phyloP scores from a whole-genome alignment of 2,329 filamentous ascomycete species.

The Epichloe sp. region DNA sequence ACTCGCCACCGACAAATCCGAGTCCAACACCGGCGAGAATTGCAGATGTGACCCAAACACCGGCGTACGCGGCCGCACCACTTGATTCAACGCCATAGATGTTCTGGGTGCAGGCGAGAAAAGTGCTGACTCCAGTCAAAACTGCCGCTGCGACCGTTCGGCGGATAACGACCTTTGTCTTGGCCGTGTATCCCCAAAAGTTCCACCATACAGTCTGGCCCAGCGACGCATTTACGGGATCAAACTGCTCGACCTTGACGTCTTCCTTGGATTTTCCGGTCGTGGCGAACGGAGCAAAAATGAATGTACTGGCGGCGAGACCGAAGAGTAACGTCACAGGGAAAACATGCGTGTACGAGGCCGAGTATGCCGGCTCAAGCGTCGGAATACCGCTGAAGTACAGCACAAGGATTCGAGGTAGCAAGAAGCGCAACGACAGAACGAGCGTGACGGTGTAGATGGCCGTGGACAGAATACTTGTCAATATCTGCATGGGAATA shows the following conservation, averaged over 20 bases:
- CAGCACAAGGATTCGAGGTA: conserved; percentile 58
- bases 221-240: conserved; percentile 52
- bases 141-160: conserved; percentile 49
- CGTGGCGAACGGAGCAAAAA: conserved; percentile 57
- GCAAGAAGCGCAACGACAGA: conserved; percentile 52
- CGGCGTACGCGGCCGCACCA: conserved; percentile 61
- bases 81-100: conserved; percentile 55
- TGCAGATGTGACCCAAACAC: conserved; percentile 59
- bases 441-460: conserved; percentile 68
- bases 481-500: conserved; percentile 47
- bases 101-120: conserved; percentile 51
- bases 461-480: conserved; percentile 52
- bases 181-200: conserved; percentile 53
- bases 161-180: conserved; percentile 49
- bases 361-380: conserved; percentile 53
- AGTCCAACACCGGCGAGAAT: conserved; percentile 44
- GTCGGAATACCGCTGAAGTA: conserved; percentile 63
- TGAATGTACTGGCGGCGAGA: conserved; percentile 57
- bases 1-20: conserved; percentile 35
- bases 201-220: conserved; percentile 60
- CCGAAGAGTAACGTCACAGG: conserved; percentile 49
- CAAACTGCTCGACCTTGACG: conserved; percentile 39
- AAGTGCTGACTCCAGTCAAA: conserved; percentile 44
- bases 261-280: conserved; percentile 36
- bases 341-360: conserved; percentile 47